Evolutionary conservation across 2,329 filamentous ascomycete species (phyloP), one percentile per base, ranked within the genome.

Genomic region (Colletotrichum liriopes): DNA sequence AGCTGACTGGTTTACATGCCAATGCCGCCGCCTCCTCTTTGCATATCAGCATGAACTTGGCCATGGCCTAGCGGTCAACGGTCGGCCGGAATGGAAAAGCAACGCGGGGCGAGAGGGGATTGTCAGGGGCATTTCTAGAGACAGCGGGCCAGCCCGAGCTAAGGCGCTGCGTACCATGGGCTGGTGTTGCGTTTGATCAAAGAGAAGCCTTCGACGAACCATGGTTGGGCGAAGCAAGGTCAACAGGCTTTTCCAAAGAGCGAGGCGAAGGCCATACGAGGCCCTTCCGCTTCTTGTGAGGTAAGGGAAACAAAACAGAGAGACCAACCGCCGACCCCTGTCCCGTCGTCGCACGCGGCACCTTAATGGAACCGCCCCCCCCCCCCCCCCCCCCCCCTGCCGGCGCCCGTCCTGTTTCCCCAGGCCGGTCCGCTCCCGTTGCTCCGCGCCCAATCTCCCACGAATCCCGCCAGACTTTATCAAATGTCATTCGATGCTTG

Each of bases 341-440:
- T 29, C 37, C 47, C 3, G 16, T 51, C 26, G 32, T 59, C 20
- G 56, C 49, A 63, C 51, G 55, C 65, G 61, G 60, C 23, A 64
- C 47, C 51, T 68, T 58, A 32, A 47, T 58, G 39, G n/a, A 29
- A 39, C 18, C n/a, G n/a, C n/a, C n/a, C n/a, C n/a, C n/a, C n/a
- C n/a, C n/a, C n/a, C n/a, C n/a, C n/a, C n/a, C n/a, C n/a, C n/a
- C n/a, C n/a, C n/a, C 23, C 39, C 60, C 55, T 58, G 62, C 41
- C 51, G 69, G 26, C 47, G 65, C 32, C 51, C 37, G 67, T 64
- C 59, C 67, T 64, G 35, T 58, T 69, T 72, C 69, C 65, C 65
- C 65, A 69, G 51, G 43, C 43, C 69, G 69, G 69, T 64, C 65
- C 65, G 65, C 59, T 72, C 65, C 69, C 65, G 69, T 16, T 32